Evolutionary conservation across 1,284 basidiomycete species (phyloP).

Genomic region (Papiliotrema fonsecae): DNA sequence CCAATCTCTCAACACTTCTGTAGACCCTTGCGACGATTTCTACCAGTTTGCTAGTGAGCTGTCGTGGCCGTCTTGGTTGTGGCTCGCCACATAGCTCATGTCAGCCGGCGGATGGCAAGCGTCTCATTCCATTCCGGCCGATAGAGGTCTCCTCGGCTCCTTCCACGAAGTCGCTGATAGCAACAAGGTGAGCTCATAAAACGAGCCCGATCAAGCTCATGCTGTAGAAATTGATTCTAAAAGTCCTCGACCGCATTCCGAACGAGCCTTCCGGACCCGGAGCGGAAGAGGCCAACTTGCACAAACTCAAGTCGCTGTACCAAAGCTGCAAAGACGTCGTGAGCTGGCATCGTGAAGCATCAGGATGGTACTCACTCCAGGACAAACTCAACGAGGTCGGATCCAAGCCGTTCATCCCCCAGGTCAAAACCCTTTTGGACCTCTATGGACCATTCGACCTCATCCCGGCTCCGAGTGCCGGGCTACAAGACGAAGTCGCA

Average conservation of each 20-base stretch:
- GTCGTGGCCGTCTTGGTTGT: background rate
- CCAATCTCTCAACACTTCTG: slow-evolving; percentile 68
- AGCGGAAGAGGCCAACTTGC: slow-evolving; percentile 62
- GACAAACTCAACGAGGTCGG: slow-evolving; percentile 49
- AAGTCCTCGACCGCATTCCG: slow-evolving; percentile 46
- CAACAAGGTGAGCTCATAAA: slow-evolving; percentile 36
- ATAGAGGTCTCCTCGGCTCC: slow-evolving; percentile 61
- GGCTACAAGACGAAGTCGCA: slow-evolving; percentile 3
- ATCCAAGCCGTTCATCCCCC: slow-evolving; percentile 47
- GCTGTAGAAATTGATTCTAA: slow-evolving; percentile 44
- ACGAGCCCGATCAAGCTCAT: background rate
- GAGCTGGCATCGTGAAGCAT: slow-evolving; percentile 13
- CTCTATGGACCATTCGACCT: slow-evolving; percentile 41
- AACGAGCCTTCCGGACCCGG: slow-evolving; percentile 21
- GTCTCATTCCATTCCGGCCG: slow-evolving; percentile 73
- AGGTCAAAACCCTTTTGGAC: slow-evolving; percentile 46
- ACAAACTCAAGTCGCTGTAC: slow-evolving; percentile 76
- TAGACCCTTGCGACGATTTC: slow-evolving; percentile 94
- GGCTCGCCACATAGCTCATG: slow-evolving; percentile 10
- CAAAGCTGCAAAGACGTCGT: slow-evolving; percentile 74
- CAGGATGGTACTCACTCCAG: slow-evolving; percentile 10
- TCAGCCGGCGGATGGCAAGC: slow-evolving; percentile 71
- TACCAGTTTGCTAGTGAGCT: slow-evolving; percentile 80
- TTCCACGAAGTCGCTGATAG: slow-evolving; percentile 48
- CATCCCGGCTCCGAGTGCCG: slow-evolving; percentile 22